A percentile compares a stretch with the other conserved stretches of the same genome.
phyloP scores from a whole-genome alignment of 1,284 basidiomycete species.

The Porogramme epimiltina region DNA sequence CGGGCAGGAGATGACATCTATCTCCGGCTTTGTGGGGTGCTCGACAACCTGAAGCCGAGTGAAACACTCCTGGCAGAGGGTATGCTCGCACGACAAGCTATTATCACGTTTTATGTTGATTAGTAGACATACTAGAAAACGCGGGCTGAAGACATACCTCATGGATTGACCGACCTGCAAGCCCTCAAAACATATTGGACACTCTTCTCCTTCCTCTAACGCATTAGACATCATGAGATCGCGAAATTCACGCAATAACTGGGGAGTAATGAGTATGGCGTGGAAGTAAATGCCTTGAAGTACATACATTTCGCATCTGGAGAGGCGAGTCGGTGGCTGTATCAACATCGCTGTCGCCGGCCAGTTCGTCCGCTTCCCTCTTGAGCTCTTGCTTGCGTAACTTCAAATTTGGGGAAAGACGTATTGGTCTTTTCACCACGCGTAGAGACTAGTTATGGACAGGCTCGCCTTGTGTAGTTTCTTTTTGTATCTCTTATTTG shows the following conservation, averaged over 20 bases:
- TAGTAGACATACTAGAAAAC: neutral
- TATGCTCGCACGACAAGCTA: slow-evolving; percentile 47
- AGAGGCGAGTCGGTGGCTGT: slow-evolving; percentile 33
- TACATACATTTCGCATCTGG: slow-evolving; percentile 45
- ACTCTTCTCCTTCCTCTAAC: slow-evolving; percentile 45
- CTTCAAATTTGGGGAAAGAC: too few relatives aligned
- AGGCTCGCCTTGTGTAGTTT: slow-evolving; percentile 31
- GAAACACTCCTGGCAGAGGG: slow-evolving; percentile 43
- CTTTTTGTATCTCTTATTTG: slow-evolving; percentile 30
- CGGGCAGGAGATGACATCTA: too few relatives aligned
- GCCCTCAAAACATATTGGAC: slow-evolving; percentile 44
- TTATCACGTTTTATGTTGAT: neutral
- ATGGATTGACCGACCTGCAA: slow-evolving; percentile 38
- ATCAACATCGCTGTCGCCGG: slow-evolving; percentile 29
- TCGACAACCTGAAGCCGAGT: slow-evolving; percentile 29
- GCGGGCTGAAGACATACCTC: slow-evolving; percentile 24
- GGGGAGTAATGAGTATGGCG: too few relatives aligned
- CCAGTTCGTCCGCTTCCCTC: slow-evolving; percentile 41
- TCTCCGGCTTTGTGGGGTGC: too few relatives aligned
- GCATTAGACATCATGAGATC: slow-evolving; percentile 42
- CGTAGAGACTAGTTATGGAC: too few relatives aligned
- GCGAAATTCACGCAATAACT: slow-evolving; percentile 47
- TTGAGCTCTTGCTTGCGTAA: slow-evolving; percentile 38
- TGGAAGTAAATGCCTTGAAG: too few relatives aligned
- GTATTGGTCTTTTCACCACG: too few relatives aligned